Base-by-base conservation (phyloP, 306 rosid genomes). In the Castanopsis chinensis region DNA sequence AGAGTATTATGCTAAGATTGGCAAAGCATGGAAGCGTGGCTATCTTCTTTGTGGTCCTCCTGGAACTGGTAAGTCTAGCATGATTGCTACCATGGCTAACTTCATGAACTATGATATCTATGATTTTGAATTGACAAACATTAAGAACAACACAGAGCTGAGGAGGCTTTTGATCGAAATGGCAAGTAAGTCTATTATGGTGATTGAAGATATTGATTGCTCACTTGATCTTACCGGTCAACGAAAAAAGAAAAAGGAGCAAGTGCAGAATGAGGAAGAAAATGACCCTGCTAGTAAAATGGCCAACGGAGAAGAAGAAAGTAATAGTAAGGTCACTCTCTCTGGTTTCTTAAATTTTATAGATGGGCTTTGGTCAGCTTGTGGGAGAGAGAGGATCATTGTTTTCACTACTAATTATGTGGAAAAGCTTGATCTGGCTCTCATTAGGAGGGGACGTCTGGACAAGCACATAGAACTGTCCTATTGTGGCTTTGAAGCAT, bases 321-420 rank as follows among this genome's bases (percentile, higher is more conserved):
- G 14, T 3, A 11, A 11, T 43, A 10, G 52, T 43, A 43, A 43
- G 52, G 14, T 43, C 14, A 84, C 90, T 28, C 73, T 84, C 4
- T 87, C 90, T 5, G 90, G 88, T 54, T 71, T 82, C 14, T 33
- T 84, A 76, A 84, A 87, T 45, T 81, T 81, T 70, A 84, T 84
- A 3, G 88, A 87, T 78, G 86, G 86, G 60, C 81, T 87, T 51
- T 84, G 90, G 90, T 84, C 90, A 43, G 86, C 90, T 20, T 81
- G 86, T 7, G 52, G 52, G 52, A 14, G 14, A 43, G 51, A 43
- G 52, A 43, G 52, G 13, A 10, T 43, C 11, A 43, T 43, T 43
- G 13, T 43, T 45, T 45, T 45, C 52, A 45, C 52, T 1, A 45
- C 52, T 2, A 45, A 45, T 45, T 45, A 45, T 11, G 52, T 45